Evolutionary conservation across 225 moss, liverwort and hornwort species (phyloP).

Genomic region (Rhytidiadelphus loreus): DNA sequence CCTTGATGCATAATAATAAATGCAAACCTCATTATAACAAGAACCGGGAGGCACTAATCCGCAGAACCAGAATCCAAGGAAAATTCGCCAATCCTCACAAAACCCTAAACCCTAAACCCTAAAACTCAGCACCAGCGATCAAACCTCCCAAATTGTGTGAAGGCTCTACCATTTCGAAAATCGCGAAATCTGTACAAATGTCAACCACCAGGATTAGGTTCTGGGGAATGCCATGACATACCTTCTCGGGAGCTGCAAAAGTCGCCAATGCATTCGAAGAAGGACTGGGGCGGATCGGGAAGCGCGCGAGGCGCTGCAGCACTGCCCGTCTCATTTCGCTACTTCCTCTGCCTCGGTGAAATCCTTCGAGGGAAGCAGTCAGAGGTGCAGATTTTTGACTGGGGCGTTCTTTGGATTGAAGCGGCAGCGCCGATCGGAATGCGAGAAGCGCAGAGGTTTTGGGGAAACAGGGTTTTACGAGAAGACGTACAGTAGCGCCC

Average conservation of each 20-base stretch:
- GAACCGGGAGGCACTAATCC: neutral
- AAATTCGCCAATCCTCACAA: neutral
- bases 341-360: neutral
- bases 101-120: neutral
- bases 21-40: neutral
- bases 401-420: neutral
- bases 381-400: neutral
- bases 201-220: neutral
- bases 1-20: neutral
- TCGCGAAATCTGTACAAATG: neutral
- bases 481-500: neutral
- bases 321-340: conserved; percentile 7
- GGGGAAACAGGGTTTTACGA: neutral
- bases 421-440: neutral
- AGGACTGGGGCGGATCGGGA: neutral
- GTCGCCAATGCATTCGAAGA: neutral
- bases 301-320: conserved; percentile 25
- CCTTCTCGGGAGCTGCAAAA: neutral
- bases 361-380: neutral
- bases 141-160: too few species aligned
- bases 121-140: neutral
- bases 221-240: neutral
- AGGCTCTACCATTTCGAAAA: neutral
- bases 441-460: neutral
- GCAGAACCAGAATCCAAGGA: neutral